A percentile compares a stretch with the other conserved stretches of the same genome.
Evolutionary conservation across 495 filamentous ascomycete genomes (phyloP).

Genomic region (Usnea hakonensis): DNA sequence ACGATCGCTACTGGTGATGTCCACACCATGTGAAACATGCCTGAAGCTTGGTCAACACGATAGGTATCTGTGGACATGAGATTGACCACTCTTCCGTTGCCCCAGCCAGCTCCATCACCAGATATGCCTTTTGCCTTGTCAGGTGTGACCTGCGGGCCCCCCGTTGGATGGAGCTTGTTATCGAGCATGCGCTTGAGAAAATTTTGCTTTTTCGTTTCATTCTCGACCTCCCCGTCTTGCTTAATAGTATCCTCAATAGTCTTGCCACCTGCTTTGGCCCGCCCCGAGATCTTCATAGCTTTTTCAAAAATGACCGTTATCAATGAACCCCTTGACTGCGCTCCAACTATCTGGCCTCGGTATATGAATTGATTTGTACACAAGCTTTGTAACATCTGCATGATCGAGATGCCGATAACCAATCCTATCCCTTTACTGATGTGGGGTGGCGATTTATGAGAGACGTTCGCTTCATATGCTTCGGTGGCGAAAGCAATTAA

Average conservation of each 20-base stretch:
- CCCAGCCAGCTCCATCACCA: constrained; percentile 73
- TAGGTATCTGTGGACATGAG: constrained; percentile 92
- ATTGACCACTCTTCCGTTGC: constrained; percentile 81
- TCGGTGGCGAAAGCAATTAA: constrained; percentile 72
- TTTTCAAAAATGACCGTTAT: constrained; percentile 75
- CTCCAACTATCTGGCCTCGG: constrained; percentile 71
- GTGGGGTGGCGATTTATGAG: constrained; percentile 43
- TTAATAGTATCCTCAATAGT: constrained; percentile 36
- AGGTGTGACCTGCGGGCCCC: constrained; percentile 26
- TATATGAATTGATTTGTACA: constrained; percentile 77
- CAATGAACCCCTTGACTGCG: constrained; percentile 63
- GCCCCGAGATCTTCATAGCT: constrained; percentile 69
- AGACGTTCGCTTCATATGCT: constrained; percentile 55
- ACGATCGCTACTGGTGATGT: constrained; percentile 69
- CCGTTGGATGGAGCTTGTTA: constrained; percentile 33
- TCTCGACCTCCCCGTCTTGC: constrained; percentile 23
- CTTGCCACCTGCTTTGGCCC: constrained; percentile 62
- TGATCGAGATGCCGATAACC: constrained; percentile 64
- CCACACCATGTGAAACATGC: constrained; percentile 87
- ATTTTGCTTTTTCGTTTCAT: constrained; percentile 36
- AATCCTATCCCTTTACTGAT: constrained; percentile 64
- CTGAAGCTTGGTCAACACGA: constrained; percentile 75
- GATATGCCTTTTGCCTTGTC: constrained; percentile 40
- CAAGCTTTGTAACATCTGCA: constrained; percentile 68
- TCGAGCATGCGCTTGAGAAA: constrained; percentile 37